These are phyloP conservation scores for Hypoxylon sp. DNA, from an alignment of 2,329 filamentous ascomycete species.

Conservation along the genomic window DNA sequence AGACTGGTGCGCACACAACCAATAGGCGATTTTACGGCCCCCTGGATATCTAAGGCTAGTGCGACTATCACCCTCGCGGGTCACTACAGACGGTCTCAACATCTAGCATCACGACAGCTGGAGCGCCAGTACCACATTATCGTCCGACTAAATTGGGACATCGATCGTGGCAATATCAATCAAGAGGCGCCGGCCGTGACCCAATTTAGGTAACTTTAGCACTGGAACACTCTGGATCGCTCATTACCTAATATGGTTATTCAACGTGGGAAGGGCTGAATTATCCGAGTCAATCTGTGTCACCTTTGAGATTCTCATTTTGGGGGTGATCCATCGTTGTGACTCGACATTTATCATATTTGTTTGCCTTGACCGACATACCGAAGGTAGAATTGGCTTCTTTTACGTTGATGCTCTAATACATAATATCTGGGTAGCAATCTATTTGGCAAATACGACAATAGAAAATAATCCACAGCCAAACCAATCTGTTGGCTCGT, in stretches of 20 bases:
- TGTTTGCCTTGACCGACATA: conserved; percentile 13
- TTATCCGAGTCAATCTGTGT: conserved; percentile 37
- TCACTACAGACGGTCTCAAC: conserved; percentile 7
- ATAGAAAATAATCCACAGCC: conserved; percentile 9
- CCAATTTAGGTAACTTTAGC: neutral
- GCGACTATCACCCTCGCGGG: conserved; percentile 21
- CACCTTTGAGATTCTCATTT: conserved; percentile 17
- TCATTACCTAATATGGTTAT: neutral
- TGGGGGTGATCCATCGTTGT: conserved; percentile 12
- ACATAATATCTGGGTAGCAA: conserved; percentile 2
- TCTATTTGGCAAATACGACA: conserved; percentile 18
- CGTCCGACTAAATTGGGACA: conserved; percentile 16
- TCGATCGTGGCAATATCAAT: conserved; percentile 17
- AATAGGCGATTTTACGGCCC: conserved; percentile 34
- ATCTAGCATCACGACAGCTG: neutral
- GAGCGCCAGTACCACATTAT: conserved; percentile 8
- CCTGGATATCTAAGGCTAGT: conserved; percentile 15
- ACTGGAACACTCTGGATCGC: conserved; percentile 1
- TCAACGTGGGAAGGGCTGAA: conserved; percentile 28
- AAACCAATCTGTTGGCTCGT: conserved; percentile 24
- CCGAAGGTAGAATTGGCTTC: neutral
- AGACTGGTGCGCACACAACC: conserved; percentile 15
- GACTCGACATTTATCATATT: conserved; percentile 1
- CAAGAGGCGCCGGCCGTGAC: neutral
- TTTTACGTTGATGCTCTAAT: neutral